Evolutionary conservation across 129 eudicot genomes (phyloP), one percentile per base, ranked within the genome.

Genomic region (Chrysanthemum lavandulifolium): DNA sequence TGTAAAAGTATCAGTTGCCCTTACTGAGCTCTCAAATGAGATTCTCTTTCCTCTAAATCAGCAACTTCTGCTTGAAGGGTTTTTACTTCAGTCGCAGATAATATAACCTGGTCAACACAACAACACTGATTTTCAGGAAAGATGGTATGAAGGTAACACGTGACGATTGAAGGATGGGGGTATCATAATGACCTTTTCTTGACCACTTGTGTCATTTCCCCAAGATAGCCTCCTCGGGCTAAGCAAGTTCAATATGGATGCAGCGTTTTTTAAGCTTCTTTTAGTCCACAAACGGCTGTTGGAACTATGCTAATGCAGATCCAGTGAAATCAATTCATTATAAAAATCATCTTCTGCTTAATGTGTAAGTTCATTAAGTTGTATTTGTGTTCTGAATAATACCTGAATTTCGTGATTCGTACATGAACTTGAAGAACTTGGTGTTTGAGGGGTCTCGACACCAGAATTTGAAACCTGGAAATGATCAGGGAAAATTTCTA

Each of bases 11-110:
- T 45, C n/a, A 23, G 15, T 61, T 51, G 68, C 47, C 23, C 94
- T 86, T 83, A 94, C 98, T 81, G 90, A 31, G 98, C 97, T 81
- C 90, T 90, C 29, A 76, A 74, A 75, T 84, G 86, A 77, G 96
- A 85, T 79, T 84, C 98, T 65, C 85, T 81, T 79, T 94, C 97
- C 76, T 90, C 98, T 77, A 86, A 63, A 74, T 80, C 84, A 72
- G 89, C 75, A 77, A 94, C 82, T 74, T 83, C 96, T 55, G 93
- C 86, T 75, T 87, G 90, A 78, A 94, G 97, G 61, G 84, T 76
- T 81, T 86, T 82, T 51, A 94, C 79, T 89, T 94, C 97, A 6
- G 79, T 80, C 27, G 87, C 87, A 79, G 85, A 82, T 77, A 94
- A 71, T 54, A 86, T 84, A 40, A 94, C 95, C 98, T 92, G 84